phyloP scores from a whole-genome alignment of 208 protist species.

The Acanthamoeba rhysodes region DNA sequence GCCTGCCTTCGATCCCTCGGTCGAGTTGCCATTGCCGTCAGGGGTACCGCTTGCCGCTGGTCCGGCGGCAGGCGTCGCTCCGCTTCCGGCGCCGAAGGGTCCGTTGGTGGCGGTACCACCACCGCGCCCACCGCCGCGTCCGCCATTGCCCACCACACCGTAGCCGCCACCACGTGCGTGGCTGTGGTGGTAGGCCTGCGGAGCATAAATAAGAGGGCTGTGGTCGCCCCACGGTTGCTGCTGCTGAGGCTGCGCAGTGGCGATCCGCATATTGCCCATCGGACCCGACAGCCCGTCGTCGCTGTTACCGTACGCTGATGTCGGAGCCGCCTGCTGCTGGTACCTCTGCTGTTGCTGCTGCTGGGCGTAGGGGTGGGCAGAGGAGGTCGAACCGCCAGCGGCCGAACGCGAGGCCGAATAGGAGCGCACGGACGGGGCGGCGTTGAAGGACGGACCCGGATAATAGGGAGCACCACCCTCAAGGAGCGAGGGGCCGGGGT shows the following conservation, averaged over 20 bases:
- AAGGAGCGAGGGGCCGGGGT: background rate
- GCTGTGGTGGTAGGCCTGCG: background rate
- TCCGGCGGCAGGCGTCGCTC: too few relatives aligned
- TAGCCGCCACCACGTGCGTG: background rate
- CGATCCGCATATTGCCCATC: background rate
- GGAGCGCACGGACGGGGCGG: background rate
- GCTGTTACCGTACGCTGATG: background rate
- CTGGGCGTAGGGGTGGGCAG: background rate
- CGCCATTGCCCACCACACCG: background rate
- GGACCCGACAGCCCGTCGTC: background rate
- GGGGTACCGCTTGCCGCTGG: too few relatives aligned
- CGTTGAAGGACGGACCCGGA: too few relatives aligned
- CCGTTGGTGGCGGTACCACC: too few relatives aligned
- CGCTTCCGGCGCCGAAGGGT: too few relatives aligned
- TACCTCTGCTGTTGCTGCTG: background rate
- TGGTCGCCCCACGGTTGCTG: slow-evolving; percentile 16
- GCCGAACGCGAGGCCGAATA: background rate
- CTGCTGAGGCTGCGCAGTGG: background rate
- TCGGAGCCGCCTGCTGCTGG: background rate
- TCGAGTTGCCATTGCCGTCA: too few relatives aligned
- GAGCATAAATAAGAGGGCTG: background rate
- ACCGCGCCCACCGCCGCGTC: background rate
- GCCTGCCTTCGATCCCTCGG: too few relatives aligned
- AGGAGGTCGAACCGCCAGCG: background rate
- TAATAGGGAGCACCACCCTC: too few relatives aligned